These are phyloP conservation scores for Ambrosiella beaveri DNA, from an alignment of 2,329 filamentous ascomycete genomes.

Conservation along the genomic window DNA sequence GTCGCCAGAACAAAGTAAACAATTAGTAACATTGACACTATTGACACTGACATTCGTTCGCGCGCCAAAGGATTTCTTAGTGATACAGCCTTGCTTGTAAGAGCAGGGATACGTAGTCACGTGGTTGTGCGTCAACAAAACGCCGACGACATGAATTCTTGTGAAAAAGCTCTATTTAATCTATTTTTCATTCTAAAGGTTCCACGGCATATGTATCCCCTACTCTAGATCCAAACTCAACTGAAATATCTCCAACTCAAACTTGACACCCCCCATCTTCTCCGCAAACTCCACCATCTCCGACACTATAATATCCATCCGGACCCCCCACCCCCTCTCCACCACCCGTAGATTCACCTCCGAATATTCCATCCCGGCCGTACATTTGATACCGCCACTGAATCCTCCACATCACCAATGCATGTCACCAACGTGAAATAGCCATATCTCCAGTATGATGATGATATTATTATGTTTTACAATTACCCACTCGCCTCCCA, in stretches of 20 bases:
- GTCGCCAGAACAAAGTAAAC: not conserved
- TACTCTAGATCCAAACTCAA: not conserved
- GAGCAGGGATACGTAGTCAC: not conserved
- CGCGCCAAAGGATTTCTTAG: too few relatives aligned
- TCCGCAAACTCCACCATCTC: not conserved
- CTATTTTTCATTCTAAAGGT: not conserved
- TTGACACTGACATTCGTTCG: too few relatives aligned
- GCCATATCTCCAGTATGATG: too few relatives aligned
- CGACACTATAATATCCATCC: not conserved
- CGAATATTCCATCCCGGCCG: not conserved
- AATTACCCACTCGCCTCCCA: too few relatives aligned
- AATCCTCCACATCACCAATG: too few relatives aligned
- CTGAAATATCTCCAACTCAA: not conserved
- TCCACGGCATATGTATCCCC: not conserved
- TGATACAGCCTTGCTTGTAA: not conserved
- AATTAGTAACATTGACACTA: not conserved
- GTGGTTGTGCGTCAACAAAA: not conserved
- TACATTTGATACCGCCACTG: not conserved
- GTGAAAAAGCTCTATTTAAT: not conserved
- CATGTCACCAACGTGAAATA: too few relatives aligned
- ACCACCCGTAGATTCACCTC: not conserved
- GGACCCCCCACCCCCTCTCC: not conserved
- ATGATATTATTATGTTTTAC: too few relatives aligned
- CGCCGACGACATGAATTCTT: not conserved
- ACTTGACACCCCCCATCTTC: not conserved